phyloP scores from a whole-genome alignment of 2,329 filamentous ascomycete species.

The Alternaria sp. region DNA sequence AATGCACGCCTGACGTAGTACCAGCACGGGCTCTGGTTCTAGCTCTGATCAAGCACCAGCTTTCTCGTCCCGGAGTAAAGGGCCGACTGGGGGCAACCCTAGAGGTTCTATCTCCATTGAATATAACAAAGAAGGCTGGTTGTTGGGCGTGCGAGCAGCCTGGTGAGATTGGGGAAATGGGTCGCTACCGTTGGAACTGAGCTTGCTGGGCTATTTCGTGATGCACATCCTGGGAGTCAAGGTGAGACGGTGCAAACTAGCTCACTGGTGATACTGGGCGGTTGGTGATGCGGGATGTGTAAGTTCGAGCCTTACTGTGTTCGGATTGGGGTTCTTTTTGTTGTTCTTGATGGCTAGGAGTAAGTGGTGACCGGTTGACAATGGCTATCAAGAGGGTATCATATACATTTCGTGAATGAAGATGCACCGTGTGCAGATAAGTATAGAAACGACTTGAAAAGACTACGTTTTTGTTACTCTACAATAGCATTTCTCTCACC shows the following conservation, averaged over 20 bases:
- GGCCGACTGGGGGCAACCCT: not conserved
- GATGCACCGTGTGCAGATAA: accelerated
- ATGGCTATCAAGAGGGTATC: accelerated
- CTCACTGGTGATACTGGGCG: not conserved
- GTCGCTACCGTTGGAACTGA: not conserved
- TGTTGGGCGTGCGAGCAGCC: not conserved
- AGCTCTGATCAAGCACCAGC: not conserved
- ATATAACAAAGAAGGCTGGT: not conserved
- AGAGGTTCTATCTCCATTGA: not conserved
- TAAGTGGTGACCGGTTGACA: accelerated
- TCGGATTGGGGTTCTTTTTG: not conserved
- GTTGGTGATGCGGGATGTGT: not conserved
- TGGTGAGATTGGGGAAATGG: not conserved
- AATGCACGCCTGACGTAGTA: not conserved
- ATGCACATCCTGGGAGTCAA: not conserved
- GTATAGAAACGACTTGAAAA: not conserved
- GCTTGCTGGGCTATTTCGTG: not conserved
- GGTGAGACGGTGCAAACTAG: not conserved
- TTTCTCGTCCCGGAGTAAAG: not conserved
- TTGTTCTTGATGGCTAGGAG: accelerated
- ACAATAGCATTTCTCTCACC: too few species aligned
- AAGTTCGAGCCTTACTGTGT: not conserved
- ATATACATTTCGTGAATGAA: not conserved
- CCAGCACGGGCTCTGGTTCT: not conserved
- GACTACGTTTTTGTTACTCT: too few species aligned